phyloP scores from a whole-genome alignment of 768 basidiomycete species.

The Collybiopsis confluens region DNA sequence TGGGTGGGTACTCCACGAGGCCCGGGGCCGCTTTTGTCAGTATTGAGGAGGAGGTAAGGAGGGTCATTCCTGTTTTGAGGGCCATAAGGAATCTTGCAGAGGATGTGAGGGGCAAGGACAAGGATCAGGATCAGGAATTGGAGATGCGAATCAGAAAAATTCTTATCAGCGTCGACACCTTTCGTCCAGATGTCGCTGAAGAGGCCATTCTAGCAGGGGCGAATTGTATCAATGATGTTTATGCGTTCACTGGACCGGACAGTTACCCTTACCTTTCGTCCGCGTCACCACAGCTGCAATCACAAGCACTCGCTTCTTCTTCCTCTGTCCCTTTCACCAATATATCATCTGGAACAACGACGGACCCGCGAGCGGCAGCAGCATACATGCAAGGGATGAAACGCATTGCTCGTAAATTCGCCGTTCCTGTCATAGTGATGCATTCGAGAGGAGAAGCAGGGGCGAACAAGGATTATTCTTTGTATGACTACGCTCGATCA shows the following conservation, averaged over 20 bases:
- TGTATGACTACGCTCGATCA: constrained; percentile 41
- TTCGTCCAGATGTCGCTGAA: constrained; percentile 76
- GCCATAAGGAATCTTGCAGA: constrained; percentile 42
- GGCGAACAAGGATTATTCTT: constrained; percentile 59
- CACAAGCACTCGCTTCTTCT: no score
- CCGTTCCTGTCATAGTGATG: constrained; percentile 87
- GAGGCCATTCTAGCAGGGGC: constrained; percentile 78
- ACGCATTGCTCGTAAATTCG: constrained; percentile 51
- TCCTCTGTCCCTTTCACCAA: background rate
- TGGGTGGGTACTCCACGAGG: constrained; percentile 92
- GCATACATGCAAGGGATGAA: constrained; percentile 59
- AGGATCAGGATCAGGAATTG: background rate
- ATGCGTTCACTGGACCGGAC: constrained; percentile 68
- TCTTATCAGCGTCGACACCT: constrained; percentile 84
- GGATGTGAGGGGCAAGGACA: background rate
- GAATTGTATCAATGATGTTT: constrained; percentile 92
- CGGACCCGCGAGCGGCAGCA: constrained; percentile 20
- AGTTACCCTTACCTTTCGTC: constrained; percentile 26
- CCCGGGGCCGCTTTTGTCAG: constrained; percentile 71
- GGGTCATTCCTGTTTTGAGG: constrained; percentile 70
- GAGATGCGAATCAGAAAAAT: constrained; percentile 20
- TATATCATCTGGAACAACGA: constrained; percentile 25
- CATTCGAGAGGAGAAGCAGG: constrained; percentile 88
- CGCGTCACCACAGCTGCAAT: no score
- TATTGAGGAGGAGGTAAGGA: constrained; percentile 60